Base-by-base conservation (phyloP, 257 asterid genomes). In the Nicotiana undulata region DNA sequence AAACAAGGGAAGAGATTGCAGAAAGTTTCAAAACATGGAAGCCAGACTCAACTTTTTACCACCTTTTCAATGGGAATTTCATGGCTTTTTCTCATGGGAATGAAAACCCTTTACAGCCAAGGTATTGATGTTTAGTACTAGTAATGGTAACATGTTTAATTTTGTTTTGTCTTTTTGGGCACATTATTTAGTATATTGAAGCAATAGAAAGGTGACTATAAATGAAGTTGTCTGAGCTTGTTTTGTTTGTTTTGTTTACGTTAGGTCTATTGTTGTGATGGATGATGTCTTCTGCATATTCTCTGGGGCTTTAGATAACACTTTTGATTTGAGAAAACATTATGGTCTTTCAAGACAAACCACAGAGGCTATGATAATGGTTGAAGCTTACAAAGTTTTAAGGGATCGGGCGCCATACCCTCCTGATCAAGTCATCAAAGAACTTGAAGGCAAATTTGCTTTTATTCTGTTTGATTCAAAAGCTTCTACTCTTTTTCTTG, bases 231-330 rank as follows among this genome's bases (percentile, higher is more conserved):
- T 26, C 9, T 26, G 34, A 12, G 64, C 31, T 60, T 60, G 32
- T 60, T 60, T 51, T 49, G 17, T 40, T 49, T 70, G 58, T 15
- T 72, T 72, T 72, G 78, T 49, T 49, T 74, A 24, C 40, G 24
- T 34, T 49, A 91, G 95, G 86, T 89, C 92, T 24, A 82, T 89
- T 64, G 89, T 88, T 18, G 95, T 89, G 85, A 83, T 90, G 87
- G 97, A 93, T 65, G 94, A 90, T 34, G 83, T 90, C 4, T 88
- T 90, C 90, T 93, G 97, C 90, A 85, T 93, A 15, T 90, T 91
- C 65, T 87, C 87, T 1, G 97, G 94, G 68, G 82, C 81, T 18
- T 63, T 93, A 79, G 68, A 88, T 80, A 90, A 91, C 85, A 86
- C 84, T 13, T 66, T 85, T 84, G 89, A 89, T 5, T 82, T 91